Evolutionary conservation across 371 early-diverging fungal species (phyloP).

Genomic region (Mucor racemosus): DNA sequence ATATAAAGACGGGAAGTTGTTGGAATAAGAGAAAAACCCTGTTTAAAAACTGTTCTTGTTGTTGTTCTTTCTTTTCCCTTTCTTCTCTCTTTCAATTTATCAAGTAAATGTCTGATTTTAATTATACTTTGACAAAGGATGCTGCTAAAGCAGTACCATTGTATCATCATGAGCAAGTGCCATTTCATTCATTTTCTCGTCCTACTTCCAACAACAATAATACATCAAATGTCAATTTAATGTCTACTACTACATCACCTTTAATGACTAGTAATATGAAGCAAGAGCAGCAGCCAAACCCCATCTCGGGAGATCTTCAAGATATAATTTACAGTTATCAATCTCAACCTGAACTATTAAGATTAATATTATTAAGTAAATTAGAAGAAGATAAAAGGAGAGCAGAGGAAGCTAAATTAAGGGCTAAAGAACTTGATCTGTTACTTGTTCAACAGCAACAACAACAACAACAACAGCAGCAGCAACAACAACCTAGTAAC

Average conservation of each 20-base stretch:
- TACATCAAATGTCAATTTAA: constrained; percentile 8
- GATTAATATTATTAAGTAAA: constrained; percentile 65
- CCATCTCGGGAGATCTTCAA: constrained; percentile 51
- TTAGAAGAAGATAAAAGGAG: constrained; percentile 69
- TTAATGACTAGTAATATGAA: constrained; percentile 8
- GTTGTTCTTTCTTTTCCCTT: constrained; percentile 9
- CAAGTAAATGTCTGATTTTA: constrained; percentile 23
- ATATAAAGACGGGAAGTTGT: constrained; percentile 25
- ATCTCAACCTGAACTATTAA: constrained; percentile 65
- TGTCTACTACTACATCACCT: constrained; percentile 7
- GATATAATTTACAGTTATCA: constrained; percentile 61
- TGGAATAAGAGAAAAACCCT: constrained; percentile 23
- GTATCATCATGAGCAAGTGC: constrained; percentile 51
- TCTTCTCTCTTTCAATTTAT: constrained; percentile 8
- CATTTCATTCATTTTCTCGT: constrained; percentile 35
- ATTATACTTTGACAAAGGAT: constrained; percentile 27
- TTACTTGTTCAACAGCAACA: constrained; percentile 46
- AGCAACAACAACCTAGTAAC: constrained; percentile 12
- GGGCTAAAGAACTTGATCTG: constrained; percentile 51
- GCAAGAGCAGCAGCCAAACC: constrained; percentile 22
- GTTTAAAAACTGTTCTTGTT: constrained; percentile 10
- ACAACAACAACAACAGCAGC: constrained; percentile 11
- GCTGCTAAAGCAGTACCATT: constrained; percentile 37
- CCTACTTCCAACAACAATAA: constrained; percentile 16
- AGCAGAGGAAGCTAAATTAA: constrained; percentile 53